phyloP scores from a whole-genome alignment of 768 basidiomycete species.

The Mycena rosella region DNA sequence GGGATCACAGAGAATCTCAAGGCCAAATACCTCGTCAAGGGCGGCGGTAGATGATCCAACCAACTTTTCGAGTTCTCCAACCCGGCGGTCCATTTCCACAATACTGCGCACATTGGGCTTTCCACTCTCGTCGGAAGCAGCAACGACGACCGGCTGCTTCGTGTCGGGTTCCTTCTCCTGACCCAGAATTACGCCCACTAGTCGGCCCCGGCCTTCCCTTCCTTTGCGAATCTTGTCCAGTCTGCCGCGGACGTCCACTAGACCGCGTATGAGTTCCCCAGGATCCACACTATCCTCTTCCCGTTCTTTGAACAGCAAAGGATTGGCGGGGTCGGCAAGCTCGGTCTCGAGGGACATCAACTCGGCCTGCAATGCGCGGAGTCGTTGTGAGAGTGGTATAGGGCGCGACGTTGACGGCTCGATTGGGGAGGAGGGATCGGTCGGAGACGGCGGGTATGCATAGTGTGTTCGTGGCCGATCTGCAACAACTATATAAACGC shows the following conservation, averaged over 20 bases:
- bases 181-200: constrained; percentile 70
- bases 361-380: constrained; percentile 81
- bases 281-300: constrained; percentile 76
- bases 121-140: constrained; percentile 35
- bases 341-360: constrained; percentile 84
- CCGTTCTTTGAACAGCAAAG: constrained; percentile 68
- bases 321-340: constrained; percentile 85
- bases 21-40: constrained; percentile 80
- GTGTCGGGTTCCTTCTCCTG: constrained; percentile 38
- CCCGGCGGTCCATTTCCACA: constrained; percentile 84
- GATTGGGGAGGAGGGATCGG: constrained; percentile 59
- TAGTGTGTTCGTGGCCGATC: constrained; percentile 71
- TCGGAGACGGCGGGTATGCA: constrained; percentile 76
- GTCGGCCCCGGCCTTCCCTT: constrained; percentile 73
- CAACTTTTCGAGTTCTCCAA: constrained; percentile 85
- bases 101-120: constrained; percentile 62
- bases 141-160: constrained; percentile 8
- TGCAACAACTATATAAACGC: constrained; percentile 38
- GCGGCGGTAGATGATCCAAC: constrained; percentile 86
- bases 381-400: constrained; percentile 66
- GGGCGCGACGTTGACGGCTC: constrained; percentile 51
- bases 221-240: constrained; percentile 76
- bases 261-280: constrained; percentile 79
- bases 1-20: background rate
- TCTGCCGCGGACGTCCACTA: constrained; percentile 80